Conservation (phyloP, 768 basidiomycete species). For the Suillus subalutaceus region DNA sequence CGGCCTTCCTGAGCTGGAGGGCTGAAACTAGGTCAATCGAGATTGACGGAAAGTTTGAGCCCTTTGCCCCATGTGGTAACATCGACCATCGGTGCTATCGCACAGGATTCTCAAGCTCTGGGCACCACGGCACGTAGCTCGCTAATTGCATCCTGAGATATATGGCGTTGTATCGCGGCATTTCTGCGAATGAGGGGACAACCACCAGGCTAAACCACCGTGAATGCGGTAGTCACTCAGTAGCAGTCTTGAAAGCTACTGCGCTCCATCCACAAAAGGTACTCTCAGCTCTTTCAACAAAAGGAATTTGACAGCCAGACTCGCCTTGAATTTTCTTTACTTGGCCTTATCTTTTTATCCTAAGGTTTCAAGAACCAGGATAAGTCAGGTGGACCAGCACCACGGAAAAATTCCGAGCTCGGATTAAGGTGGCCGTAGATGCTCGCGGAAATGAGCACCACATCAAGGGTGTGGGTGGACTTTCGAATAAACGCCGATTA, state of each 20-base stretch:
- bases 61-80: conserved; percentile 1
- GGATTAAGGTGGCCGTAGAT: conserved; percentile 3
- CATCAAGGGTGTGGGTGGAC: conserved; percentile 1
- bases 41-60: not conserved
- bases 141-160: not conserved
- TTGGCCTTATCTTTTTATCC: conserved; percentile 1
- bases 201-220: too few species aligned
- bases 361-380: conserved; percentile 2
- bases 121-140: not conserved
- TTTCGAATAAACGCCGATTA: conserved; percentile 10
- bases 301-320: not conserved
- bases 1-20: not conserved
- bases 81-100: conserved; percentile 2
- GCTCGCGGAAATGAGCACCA: conserved; percentile 2
- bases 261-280: not conserved
- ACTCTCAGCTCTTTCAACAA: not conserved
- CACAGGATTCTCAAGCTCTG: conserved; percentile 1
- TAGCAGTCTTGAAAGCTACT: not conserved
- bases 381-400: not conserved
- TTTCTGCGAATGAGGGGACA: not conserved
- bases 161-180: not conserved
- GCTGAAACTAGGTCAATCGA: conserved; percentile 7
- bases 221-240: not conserved
- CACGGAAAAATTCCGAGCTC: not conserved
- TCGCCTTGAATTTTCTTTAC: not conserved